phyloP scores from a whole-genome alignment of 179 eudicot genomes.

The Corrigiola litoralis region DNA sequence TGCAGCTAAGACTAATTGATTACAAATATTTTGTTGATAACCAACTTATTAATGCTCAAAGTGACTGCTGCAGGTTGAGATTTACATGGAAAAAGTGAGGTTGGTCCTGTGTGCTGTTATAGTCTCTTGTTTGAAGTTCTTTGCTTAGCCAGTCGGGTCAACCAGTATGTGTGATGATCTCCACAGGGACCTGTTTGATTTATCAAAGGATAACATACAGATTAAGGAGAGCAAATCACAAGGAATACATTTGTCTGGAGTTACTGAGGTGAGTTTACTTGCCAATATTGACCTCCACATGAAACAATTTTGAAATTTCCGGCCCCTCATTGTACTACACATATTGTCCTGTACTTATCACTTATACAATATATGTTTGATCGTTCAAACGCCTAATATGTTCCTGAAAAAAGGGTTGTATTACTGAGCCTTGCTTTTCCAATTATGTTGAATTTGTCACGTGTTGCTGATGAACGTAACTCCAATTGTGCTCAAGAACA shows the following conservation, averaged over 20 bases:
- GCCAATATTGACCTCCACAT: background rate
- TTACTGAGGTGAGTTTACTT: constrained; percentile 56
- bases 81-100: constrained; percentile 97
- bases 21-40: background rate
- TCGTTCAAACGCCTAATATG: background rate
- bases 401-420: background rate
- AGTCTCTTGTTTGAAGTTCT: background rate
- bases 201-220: constrained; percentile 82
- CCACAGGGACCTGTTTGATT: constrained; percentile 85
- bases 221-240: constrained; percentile 79
- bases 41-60: constrained; percentile 5
- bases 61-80: constrained; percentile 71
- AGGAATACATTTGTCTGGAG: constrained; percentile 71
- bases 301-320: background rate
- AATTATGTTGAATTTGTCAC: background rate
- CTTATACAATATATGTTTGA: no score
- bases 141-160: background rate
- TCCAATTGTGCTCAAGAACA: background rate
- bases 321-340: no score
- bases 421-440: background rate
- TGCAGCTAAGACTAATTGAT: background rate
- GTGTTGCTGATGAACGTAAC: background rate
- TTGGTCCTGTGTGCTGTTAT: constrained; percentile 28
- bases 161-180: constrained; percentile 1
- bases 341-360: no score